Evolutionary conservation across 805 yeast genomes (phyloP).

Genomic region (Candida koratica): DNA sequence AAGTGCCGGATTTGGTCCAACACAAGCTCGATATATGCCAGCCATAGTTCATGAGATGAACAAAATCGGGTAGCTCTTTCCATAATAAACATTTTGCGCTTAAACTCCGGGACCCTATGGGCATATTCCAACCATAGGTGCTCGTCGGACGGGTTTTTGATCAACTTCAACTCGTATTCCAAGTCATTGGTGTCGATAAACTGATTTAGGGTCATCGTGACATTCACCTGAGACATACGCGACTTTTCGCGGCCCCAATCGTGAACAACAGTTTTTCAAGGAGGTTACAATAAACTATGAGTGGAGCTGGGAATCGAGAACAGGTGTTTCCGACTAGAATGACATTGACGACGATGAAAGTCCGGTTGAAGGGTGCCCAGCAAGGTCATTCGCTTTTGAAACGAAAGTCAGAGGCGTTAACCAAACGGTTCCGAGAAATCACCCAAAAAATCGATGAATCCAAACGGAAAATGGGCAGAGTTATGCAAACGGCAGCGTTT

Average conservation of each 20-base stretch:
- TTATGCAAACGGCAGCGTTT: slow-evolving; percentile 97
- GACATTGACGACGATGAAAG: slow-evolving; percentile 94
- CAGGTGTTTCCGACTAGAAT: slow-evolving; percentile 97
- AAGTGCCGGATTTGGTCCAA: slow-evolving; percentile 20
- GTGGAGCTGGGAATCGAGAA: slow-evolving; percentile 78
- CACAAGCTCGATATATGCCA: slow-evolving; percentile 42
- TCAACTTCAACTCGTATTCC: slow-evolving; percentile 32
- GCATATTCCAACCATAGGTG: slow-evolving; percentile 47
- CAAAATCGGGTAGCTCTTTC: slow-evolving; percentile 48
- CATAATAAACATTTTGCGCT: slow-evolving; percentile 43
- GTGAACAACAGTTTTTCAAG: slow-evolving; percentile 2
- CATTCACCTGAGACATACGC: neutral
- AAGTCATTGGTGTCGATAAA: slow-evolving; percentile 25
- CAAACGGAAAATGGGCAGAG: slow-evolving; percentile 95
- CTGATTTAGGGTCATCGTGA: slow-evolving; percentile 16
- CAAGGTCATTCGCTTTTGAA: slow-evolving; percentile 92
- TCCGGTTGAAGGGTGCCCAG: slow-evolving; percentile 93
- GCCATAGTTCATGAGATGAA: slow-evolving; percentile 55
- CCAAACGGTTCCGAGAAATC: slow-evolving; percentile 93
- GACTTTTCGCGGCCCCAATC: slow-evolving; percentile 7
- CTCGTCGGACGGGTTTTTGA: slow-evolving; percentile 30
- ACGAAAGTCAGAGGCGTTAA: slow-evolving; percentile 94
- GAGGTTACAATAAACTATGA: slow-evolving; percentile 36
- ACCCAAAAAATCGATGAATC: slow-evolving; percentile 92
- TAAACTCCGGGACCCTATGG: slow-evolving; percentile 18